Evolutionary conservation across 208 protist genomes (phyloP).

Genomic region (Trypanosoma boissoni): DNA sequence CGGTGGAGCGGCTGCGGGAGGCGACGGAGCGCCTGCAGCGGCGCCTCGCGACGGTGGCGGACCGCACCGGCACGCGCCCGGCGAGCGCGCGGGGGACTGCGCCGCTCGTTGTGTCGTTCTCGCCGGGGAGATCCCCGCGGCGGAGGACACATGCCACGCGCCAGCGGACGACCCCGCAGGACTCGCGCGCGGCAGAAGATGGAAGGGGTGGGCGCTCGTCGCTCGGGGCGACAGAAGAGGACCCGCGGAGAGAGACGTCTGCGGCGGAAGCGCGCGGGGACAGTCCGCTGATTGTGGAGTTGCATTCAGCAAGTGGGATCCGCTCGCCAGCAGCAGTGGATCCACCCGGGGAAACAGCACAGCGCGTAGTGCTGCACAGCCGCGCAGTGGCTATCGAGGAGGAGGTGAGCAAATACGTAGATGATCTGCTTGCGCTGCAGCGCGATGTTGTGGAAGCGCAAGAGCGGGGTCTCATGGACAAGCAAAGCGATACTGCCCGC

Average conservation of each 20-base stretch:
- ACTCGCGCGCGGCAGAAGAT: no score
- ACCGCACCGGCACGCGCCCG: no score
- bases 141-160: constrained; percentile 11
- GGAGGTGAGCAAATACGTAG: constrained; percentile 5
- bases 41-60: no score
- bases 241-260: neutral
- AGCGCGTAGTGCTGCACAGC: neutral
- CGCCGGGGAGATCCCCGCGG: constrained; percentile 11
- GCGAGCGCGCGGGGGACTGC: no score
- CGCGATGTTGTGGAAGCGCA: constrained; percentile 12
- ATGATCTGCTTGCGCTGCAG: constrained; percentile 10
- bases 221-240: neutral
- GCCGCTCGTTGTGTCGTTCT: no score
- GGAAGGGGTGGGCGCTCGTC: neutral
- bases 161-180: no score
- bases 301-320: neutral
- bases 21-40: constrained; percentile 12
- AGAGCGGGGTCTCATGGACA: constrained; percentile 7
- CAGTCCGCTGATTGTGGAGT: constrained; percentile 3
- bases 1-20: constrained; percentile 2
- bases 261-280: neutral
- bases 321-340: neutral
- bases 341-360: neutral
- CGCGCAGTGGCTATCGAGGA: constrained; percentile 1
- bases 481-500: neutral